A percentile compares a stretch with the other conserved stretches of the same genome.
Evolutionary conservation across 2,329 filamentous ascomycete species (phyloP).

Genomic region (Pseudocercospora fijiensis): DNA sequence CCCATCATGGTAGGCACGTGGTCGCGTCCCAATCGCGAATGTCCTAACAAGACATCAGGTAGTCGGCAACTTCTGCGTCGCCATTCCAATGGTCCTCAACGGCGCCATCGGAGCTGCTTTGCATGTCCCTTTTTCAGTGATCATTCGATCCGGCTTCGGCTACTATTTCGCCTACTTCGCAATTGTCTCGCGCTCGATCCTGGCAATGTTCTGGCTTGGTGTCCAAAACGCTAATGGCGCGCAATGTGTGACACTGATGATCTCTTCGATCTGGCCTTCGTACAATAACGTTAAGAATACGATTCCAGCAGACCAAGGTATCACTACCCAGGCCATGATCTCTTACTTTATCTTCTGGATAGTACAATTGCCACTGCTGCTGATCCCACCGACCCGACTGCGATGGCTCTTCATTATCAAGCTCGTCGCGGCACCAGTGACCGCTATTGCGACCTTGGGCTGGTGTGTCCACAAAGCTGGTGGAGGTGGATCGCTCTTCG

Average conservation of each 20-base stretch:
- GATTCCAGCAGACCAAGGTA: conserved; percentile 52
- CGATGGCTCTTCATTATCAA: conserved; percentile 31
- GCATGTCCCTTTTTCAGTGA: conserved; percentile 51
- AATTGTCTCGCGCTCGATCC: conserved; percentile 27
- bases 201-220: conserved; percentile 33
- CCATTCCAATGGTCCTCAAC: conserved; percentile 41
- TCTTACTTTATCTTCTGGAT: conserved; percentile 53
- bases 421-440: conserved; percentile 25
- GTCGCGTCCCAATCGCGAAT: neutral
- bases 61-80: conserved; percentile 53
- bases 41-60: conserved; percentile 21
- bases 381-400: conserved; percentile 4
- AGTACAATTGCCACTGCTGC: conserved; percentile 1
- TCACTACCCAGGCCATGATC: conserved; percentile 56
- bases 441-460: conserved; percentile 32
- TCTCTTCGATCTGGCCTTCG: conserved; percentile 42
- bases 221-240: conserved; percentile 27
- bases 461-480: conserved; percentile 31
- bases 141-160: conserved; percentile 23
- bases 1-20: conserved; percentile 46
- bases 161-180: conserved; percentile 28
- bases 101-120: conserved; percentile 50
- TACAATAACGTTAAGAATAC: conserved; percentile 48
- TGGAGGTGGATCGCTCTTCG: conserved; percentile 24
- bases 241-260: conserved; percentile 25